Conservation (phyloP, 306 rosid species). For the Acacia crassicarpa region DNA sequence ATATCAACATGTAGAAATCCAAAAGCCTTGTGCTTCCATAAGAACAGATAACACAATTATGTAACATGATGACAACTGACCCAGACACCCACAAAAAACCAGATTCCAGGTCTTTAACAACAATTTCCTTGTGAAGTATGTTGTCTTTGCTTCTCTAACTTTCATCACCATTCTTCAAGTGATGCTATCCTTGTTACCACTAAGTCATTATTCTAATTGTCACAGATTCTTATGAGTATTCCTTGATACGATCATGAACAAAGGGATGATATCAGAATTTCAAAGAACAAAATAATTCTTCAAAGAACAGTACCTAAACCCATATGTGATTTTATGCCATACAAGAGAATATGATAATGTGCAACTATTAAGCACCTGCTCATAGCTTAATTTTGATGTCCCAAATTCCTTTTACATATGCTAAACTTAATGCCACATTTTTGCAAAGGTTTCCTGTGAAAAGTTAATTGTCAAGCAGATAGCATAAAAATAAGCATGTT, state of each 20-base stretch:
- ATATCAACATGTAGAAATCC: neutral
- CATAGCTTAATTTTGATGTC: conserved; percentile 9
- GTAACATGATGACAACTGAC: neutral
- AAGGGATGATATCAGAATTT: neutral
- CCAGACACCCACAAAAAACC: neutral
- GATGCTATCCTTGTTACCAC: neutral
- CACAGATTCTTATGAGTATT: neutral
- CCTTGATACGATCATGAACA: neutral
- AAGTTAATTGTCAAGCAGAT: neutral
- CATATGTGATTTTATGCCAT: neutral
- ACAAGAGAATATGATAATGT: neutral
- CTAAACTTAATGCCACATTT: conserved; percentile 2
- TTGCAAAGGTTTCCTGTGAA: neutral
- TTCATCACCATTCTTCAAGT: neutral
- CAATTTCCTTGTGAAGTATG: neutral
- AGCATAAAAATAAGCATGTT: neutral
- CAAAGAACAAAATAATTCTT: neutral
- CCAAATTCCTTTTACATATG: conserved; percentile 8
- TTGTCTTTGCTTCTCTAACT: neutral
- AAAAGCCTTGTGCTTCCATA: neutral
- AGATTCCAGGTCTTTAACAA: neutral
- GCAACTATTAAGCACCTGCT: neutral
- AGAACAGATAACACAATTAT: neutral
- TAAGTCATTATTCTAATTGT: neutral
- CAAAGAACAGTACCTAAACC: conserved; percentile 1